Conservation (phyloP, 2,329 filamentous ascomycete genomes). For the Orbilia quercus region DNA sequence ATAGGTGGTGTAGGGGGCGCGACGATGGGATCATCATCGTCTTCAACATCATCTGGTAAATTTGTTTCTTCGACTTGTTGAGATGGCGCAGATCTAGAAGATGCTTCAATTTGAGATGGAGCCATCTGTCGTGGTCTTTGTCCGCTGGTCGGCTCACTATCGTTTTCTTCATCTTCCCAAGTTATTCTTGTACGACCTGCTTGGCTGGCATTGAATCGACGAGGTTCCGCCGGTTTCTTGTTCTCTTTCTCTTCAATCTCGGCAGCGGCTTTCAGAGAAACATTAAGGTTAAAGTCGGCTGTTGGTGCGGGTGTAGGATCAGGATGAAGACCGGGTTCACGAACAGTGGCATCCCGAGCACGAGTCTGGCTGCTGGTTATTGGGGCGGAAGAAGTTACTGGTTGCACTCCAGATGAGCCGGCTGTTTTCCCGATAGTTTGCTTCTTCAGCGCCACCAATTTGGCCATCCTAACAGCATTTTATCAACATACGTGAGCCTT, state of each 20-base stretch:
- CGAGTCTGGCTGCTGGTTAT: neutral
- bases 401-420: neutral
- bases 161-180: conserved; percentile 13
- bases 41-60: neutral
- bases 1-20: neutral
- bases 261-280: conserved; percentile 2
- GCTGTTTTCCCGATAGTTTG: neutral
- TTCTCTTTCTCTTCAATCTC: conserved; percentile 30
- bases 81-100: no score
- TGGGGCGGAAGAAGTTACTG: conserved; percentile 7
- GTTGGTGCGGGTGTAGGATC: neutral
- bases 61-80: neutral
- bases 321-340: conserved; percentile 6
- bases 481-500: neutral
- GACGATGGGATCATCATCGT: neutral
- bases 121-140: neutral
- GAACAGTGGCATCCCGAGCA: neutral
- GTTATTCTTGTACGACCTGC: neutral
- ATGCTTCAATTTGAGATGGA: no score
- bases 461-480: neutral
- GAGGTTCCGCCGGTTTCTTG: conserved; percentile 1
- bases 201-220: conserved; percentile 22
- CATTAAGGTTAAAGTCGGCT: conserved; percentile 22
- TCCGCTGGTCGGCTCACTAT: neutral
- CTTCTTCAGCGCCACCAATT: neutral